phyloP scores from a whole-genome alignment of 495 filamentous ascomycete genomes.

The Hyaloscypha hepaticicola region DNA sequence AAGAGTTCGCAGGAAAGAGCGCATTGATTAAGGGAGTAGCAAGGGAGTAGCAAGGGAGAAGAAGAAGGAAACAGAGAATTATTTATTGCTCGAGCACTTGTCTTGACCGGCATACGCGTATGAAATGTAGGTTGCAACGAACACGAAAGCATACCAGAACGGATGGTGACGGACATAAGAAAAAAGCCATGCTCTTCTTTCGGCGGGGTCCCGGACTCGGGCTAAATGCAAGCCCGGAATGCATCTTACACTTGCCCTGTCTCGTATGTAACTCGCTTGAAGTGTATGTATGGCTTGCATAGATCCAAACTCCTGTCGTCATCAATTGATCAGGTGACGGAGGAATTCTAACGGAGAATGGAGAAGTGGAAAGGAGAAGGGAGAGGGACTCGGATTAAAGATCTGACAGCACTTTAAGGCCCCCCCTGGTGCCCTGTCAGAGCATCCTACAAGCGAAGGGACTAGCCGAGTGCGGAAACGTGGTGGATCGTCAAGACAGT shows the following conservation, averaged over 20 bases:
- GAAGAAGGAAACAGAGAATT: not conserved
- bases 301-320: not conserved
- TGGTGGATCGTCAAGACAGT: not conserved
- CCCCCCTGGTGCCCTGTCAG: not conserved
- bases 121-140: not conserved
- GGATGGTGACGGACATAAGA: not conserved
- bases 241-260: not conserved
- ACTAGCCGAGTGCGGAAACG: not conserved
- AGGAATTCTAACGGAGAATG: not conserved
- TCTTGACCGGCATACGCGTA: not conserved
- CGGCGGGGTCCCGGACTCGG: not conserved
- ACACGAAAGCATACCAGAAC: not conserved
- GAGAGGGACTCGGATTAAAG: not conserved
- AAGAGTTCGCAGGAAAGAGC: slow-evolving; percentile 22
- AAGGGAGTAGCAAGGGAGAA: slow-evolving; percentile 4
- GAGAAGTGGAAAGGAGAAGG: not conserved
- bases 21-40: slow-evolving; percentile 24
- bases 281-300: not conserved
- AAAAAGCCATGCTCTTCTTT: not conserved
- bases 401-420: not conserved
- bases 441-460: not conserved
- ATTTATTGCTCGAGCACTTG: not conserved
- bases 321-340: not conserved
- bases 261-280: not conserved
- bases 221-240: not conserved